These are phyloP conservation scores for Leccinum boreale DNA, from an alignment of 768 basidiomycete species.

Conservation along the genomic window DNA sequence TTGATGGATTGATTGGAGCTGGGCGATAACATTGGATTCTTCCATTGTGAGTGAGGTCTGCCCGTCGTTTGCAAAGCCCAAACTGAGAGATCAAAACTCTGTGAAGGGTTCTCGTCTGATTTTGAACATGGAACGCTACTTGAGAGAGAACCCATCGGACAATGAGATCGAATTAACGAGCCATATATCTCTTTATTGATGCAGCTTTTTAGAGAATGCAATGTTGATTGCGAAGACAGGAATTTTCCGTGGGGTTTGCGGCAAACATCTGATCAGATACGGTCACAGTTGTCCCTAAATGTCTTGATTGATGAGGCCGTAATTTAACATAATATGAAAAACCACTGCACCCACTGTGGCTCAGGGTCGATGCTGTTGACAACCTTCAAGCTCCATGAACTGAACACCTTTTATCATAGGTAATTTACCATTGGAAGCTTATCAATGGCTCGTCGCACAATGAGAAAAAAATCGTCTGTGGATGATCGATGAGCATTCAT, in stretches of 20 bases:
- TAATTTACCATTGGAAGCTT: background rate
- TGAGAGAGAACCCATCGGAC: background rate
- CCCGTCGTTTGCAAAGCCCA: background rate
- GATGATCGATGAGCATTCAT: too few species aligned
- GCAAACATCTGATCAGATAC: background rate
- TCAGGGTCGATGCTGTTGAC: background rate
- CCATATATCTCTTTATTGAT: constrained; percentile 5
- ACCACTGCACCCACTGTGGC: background rate
- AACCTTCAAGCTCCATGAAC: background rate
- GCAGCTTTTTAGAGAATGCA: background rate
- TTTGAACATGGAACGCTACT: constrained; percentile 22
- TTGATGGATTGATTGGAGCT: constrained; percentile 11
- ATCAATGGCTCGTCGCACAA: background rate
- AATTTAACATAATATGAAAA: background rate
- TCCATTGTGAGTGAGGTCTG: constrained; percentile 12
- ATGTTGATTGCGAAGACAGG: background rate
- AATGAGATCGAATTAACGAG: constrained; percentile 11
- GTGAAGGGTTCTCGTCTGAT: constrained; percentile 22
- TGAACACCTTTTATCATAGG: background rate
- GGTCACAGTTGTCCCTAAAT: background rate
- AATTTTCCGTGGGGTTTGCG: background rate
- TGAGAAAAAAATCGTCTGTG: background rate
- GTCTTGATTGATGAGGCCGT: background rate
- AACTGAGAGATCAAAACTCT: background rate
- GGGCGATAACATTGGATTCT: constrained; percentile 14